These are phyloP conservation scores for Claviceps capensis DNA, from an alignment of 2,329 filamentous ascomycete genomes.

Conservation along the genomic window DNA sequence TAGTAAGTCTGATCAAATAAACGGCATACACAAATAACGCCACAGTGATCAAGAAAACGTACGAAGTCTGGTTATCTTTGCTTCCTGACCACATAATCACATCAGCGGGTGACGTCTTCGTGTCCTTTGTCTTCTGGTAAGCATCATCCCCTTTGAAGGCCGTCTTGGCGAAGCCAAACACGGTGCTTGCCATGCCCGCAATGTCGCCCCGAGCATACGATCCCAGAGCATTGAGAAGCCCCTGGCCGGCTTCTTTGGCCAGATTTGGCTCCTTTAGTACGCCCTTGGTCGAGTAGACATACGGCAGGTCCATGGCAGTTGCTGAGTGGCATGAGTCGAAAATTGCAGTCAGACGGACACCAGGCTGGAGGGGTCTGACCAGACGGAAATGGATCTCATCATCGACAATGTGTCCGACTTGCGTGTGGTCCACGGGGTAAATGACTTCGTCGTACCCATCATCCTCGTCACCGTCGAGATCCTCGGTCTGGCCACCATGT, in stretches of 20 bases:
- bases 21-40: neutral
- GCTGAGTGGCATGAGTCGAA: slow-evolving; percentile 75
- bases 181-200: slow-evolving; percentile 61
- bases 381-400: slow-evolving; percentile 68
- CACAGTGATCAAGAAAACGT: slow-evolving; percentile 5
- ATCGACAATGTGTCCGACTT: slow-evolving; percentile 60
- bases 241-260: slow-evolving; percentile 64
- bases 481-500: slow-evolving; percentile 63
- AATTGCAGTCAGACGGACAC: slow-evolving; percentile 73
- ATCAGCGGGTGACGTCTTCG: slow-evolving; percentile 87
- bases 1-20: neutral
- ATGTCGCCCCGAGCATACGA: slow-evolving; percentile 78
- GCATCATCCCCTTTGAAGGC: slow-evolving; percentile 67
- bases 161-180: slow-evolving; percentile 80
- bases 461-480: slow-evolving; percentile 61
- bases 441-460: slow-evolving; percentile 70
- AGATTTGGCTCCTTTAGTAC: slow-evolving; percentile 70
- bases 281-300: slow-evolving; percentile 69
- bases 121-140: slow-evolving; percentile 67
- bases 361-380: slow-evolving; percentile 63
- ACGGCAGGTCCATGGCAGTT: slow-evolving; percentile 63
- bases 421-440: slow-evolving; percentile 60
- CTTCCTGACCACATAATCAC: slow-evolving; percentile 97
- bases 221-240: slow-evolving; percentile 57
- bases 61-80: slow-evolving; percentile 88